Evolutionary conservation across 129 eudicot species (phyloP).

Genomic region (Helianthus tuberosus): DNA sequence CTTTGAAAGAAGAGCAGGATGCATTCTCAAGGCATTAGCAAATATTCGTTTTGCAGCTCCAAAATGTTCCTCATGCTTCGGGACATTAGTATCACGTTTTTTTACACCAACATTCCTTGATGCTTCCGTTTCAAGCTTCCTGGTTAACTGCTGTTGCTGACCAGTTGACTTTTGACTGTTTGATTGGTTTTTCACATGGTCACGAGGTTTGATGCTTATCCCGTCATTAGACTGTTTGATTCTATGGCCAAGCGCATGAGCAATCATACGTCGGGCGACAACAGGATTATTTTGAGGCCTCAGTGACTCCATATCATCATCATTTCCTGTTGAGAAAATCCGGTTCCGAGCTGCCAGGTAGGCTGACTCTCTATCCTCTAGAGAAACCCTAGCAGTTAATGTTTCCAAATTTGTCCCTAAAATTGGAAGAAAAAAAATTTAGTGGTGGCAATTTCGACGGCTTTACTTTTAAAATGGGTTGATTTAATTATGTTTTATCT

Average conservation of each 20-base stretch:
- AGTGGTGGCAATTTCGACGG: neutral
- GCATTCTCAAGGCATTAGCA: conserved; percentile 77
- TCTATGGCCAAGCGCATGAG: conserved; percentile 85
- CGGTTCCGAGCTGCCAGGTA: conserved; percentile 81
- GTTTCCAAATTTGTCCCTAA: conserved; percentile 49
- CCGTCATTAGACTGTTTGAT: conserved; percentile 35
- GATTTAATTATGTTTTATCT: neutral
- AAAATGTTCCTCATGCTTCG: conserved; percentile 53
- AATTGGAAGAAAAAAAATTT: conserved; percentile 5
- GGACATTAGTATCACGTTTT: conserved; percentile 25
- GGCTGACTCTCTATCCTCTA: conserved; percentile 84
- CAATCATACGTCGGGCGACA: conserved; percentile 97
- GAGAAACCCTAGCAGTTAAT: conserved; percentile 35
- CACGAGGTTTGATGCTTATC: neutral
- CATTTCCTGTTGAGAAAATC: conserved; percentile 57
- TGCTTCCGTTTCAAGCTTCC: conserved; percentile 5
- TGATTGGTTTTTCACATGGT: conserved; percentile 26
- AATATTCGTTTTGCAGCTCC: conserved; percentile 96
- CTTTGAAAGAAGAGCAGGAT: conserved; percentile 29
- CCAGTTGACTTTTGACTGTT: conserved; percentile 31
- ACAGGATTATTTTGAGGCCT: conserved; percentile 68
- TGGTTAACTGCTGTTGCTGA: neutral
- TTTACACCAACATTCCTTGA: conserved; percentile 21
- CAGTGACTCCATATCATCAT: conserved; percentile 31
- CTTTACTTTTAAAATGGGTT: neutral